A percentile compares a stretch with the other conserved stretches of the same genome.
These are phyloP conservation scores for Leccinum olivaceopallidum DNA, from an alignment of 768 basidiomycete species.

Conservation along the genomic window DNA sequence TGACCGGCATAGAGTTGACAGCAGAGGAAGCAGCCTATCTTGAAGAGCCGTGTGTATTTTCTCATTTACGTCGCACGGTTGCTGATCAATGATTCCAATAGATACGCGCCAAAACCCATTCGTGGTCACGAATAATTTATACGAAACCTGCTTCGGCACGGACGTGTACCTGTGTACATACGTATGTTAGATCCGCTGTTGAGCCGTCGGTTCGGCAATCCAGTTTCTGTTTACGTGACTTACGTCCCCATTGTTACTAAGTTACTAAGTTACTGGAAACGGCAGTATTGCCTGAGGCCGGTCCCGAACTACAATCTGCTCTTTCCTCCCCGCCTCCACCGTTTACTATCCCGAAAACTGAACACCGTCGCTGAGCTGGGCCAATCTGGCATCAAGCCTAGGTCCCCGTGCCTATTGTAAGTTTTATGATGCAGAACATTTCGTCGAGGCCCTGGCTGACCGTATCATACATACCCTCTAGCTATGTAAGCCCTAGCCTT, in stretches of 20 bases:
- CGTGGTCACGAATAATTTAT: constrained; percentile 14
- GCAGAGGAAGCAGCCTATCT: constrained; percentile 31
- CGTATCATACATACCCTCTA: not conserved
- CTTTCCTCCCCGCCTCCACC: too few species aligned
- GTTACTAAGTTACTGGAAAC: too few species aligned
- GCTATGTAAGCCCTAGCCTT: constrained; percentile 20
- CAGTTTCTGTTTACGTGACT: too few species aligned
- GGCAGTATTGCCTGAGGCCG: too few species aligned
- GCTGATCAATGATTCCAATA: constrained; percentile 1
- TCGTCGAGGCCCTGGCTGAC: not conserved
- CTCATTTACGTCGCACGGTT: not conserved
- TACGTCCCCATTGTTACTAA: too few species aligned
- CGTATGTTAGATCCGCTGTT: not conserved
- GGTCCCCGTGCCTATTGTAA: constrained; percentile 36
- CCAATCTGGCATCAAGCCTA: constrained; percentile 23
- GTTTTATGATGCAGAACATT: not conserved
- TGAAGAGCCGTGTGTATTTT: constrained; percentile 25
- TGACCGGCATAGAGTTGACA: constrained; percentile 25
- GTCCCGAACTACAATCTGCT: too few species aligned
- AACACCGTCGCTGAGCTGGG: constrained; percentile 28
- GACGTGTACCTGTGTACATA: not conserved
- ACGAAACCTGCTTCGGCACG: not conserved
- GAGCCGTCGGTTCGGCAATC: not conserved
- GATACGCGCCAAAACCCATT: constrained; percentile 22
- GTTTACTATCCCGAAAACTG: constrained; percentile 4